Evolutionary conservation across 805 yeast genomes (phyloP), one percentile per base, ranked within the genome.

Genomic region (Danielozyma ontarioensis): DNA sequence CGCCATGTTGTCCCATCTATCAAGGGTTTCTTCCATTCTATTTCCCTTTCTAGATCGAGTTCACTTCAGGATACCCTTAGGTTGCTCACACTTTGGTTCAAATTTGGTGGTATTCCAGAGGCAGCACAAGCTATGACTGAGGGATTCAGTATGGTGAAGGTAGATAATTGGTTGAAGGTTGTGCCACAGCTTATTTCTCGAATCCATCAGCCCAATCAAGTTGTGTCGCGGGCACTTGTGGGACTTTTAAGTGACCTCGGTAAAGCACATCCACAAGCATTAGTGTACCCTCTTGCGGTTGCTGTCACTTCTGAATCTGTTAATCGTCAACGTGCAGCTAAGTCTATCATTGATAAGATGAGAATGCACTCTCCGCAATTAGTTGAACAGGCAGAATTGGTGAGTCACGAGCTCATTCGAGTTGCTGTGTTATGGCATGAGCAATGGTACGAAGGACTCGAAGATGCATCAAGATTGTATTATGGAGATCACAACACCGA

Each of bases 341-440:
- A 79, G 46, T 81, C 88, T 0, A 89, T 94, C 37, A 81, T 93
- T 44, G 96, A 88, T 42, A 87, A 86, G 52, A 86, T 93, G 95
- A 70, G 95, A 44, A 72, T 81, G 3, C 97, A 93, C 47, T 84
- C 95, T 27, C 74, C 97, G 0, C 62, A 67, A 0, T 64, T 93
- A 39, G 96, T 93, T 17, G 88, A 83, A 41, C 97, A 93, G 53
- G 89, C 97, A 0, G 96, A 88, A 46, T 57, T 89, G 35, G 97
- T 93, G n/a, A 84, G 95, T 61, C 80, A 80, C 44, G 98, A 93
- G 51, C 73, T 93, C 36, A 89, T 93, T 41, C 70, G 97, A 44
- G 96, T 88, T 13, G 96, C 97, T 1, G 96, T 90, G 3, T 61
- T 93, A 39, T 89, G 98, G 97, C 95, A 88, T 50, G 99, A 93